phyloP scores from a whole-genome alignment of 2,329 filamentous ascomycete species.

The Trichoderma koningiopsis region DNA sequence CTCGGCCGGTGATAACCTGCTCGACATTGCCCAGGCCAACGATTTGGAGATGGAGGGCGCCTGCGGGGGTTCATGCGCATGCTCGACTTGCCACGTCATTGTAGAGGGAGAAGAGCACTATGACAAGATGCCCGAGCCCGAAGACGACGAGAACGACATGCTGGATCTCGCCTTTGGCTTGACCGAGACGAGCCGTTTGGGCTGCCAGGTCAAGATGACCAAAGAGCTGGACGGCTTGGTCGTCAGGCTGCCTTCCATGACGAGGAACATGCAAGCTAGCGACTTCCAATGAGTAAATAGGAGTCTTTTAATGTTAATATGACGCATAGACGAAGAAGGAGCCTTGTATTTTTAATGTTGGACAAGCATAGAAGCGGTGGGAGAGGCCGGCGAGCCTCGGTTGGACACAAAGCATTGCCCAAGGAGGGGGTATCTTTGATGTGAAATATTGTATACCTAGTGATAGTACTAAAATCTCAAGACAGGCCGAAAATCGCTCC shows the following conservation, averaged over 20 bases:
- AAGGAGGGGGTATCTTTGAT: constrained; percentile 23
- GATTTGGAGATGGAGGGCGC: constrained; percentile 99
- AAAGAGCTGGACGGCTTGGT: constrained; percentile 85
- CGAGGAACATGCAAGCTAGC: constrained; percentile 90
- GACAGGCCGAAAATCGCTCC: constrained; percentile 27
- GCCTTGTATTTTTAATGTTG: constrained; percentile 25
- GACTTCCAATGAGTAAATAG: constrained; percentile 65
- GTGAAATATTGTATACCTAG: constrained; percentile 23
- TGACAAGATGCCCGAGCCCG: constrained; percentile 76
- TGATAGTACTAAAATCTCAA: constrained; percentile 21
- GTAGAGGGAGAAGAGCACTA: constrained; percentile 73
- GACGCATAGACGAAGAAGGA: background rate
- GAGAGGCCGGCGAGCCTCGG: constrained; percentile 13
- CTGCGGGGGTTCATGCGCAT: constrained; percentile 91
- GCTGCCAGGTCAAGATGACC: constrained; percentile 90
- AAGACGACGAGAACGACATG: constrained; percentile 87
- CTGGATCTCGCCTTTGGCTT: constrained; percentile 86
- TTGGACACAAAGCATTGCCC: constrained; percentile 17
- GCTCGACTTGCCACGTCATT: constrained; percentile 90
- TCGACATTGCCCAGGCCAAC: constrained; percentile 92
- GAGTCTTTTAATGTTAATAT: background rate
- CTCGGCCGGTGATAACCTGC: constrained; percentile 82
- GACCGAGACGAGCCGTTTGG: constrained; percentile 80
- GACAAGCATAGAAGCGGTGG: constrained; percentile 21
- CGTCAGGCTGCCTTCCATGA: constrained; percentile 89